phyloP scores from a whole-genome alignment of 345 rosid species.

The Trapa bicornis region DNA sequence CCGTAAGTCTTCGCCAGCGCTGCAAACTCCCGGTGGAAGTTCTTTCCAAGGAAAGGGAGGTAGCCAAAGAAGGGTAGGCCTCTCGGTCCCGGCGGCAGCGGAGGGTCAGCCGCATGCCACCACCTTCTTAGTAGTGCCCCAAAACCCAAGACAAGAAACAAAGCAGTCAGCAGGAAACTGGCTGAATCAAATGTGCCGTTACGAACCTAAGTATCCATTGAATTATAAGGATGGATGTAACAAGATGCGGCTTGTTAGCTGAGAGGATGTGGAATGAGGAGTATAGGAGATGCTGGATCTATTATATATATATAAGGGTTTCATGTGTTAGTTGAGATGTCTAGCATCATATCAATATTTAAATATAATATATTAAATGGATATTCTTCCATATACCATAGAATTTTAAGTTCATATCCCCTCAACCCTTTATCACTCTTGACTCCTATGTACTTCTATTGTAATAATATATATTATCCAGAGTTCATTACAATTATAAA shows the following conservation, averaged over 20 bases:
- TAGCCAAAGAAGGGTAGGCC: conserved; percentile 33
- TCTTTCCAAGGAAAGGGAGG: conserved; percentile 27
- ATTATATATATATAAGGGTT: too few relatives aligned
- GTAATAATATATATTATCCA: too few relatives aligned
- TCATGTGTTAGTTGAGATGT: too few relatives aligned
- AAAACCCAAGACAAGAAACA: neutral
- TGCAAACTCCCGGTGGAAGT: conserved; percentile 19
- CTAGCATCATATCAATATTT: too few relatives aligned
- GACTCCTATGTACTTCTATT: too few relatives aligned
- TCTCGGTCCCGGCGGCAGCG: conserved; percentile 20
- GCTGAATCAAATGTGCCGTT: neutral
- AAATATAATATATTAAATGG: too few relatives aligned
- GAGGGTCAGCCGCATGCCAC: neutral
- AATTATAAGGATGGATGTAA: neutral
- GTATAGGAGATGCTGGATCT: neutral
- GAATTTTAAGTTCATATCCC: too few relatives aligned
- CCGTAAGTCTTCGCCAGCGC: conserved; percentile 17
- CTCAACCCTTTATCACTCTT: too few relatives aligned
- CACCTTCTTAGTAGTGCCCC: neutral
- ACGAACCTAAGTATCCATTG: neutral
- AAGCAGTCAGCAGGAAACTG: neutral
- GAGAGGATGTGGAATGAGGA: neutral
- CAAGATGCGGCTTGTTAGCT: neutral
- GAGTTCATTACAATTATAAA: too few relatives aligned
- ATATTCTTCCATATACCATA: too few relatives aligned